Conservation (phyloP, 768 basidiomycete species). For the Clavaria fumosa region DNA sequence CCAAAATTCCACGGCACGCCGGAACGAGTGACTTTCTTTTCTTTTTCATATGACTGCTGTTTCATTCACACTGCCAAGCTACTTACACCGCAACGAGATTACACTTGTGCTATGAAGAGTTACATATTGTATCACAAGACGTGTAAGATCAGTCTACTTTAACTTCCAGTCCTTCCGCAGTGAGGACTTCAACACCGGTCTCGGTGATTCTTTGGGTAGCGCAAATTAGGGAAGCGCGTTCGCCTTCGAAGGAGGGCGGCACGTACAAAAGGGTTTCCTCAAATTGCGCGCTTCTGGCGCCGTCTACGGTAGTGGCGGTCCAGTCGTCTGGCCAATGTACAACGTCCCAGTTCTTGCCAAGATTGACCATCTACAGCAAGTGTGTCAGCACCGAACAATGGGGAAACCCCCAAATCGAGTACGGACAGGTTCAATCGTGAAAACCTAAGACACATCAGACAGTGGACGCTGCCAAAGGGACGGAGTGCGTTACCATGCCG, state of each 20-base stretch:
- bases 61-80: too few species aligned
- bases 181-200: conserved; percentile 71
- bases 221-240: conserved; percentile 3
- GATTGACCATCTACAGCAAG: conserved; percentile 70
- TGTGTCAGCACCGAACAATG: conserved; percentile 6
- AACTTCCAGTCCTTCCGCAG: conserved; percentile 4
- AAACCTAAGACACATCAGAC: conserved; percentile 33
- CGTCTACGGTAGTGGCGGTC: conserved; percentile 90
- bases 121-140: too few species aligned
- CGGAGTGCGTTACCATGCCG: too few species aligned
- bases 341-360: conserved; percentile 62
- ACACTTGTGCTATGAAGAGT: too few species aligned
- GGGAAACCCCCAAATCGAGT: conserved; percentile 1
- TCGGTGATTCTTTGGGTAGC: conserved; percentile 60
- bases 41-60: too few species aligned
- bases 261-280: conserved; percentile 92
- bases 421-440: conserved; percentile 68
- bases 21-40: background rate
- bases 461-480: too few species aligned
- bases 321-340: conserved; percentile 91
- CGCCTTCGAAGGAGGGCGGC: background rate
- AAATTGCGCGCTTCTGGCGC: conserved; percentile 87
- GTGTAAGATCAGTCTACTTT: too few species aligned
- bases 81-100: too few species aligned
- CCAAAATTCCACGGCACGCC: background rate